Base-by-base conservation (phyloP, 208 protist genomes). In the Angomonas ambiguus region DNA sequence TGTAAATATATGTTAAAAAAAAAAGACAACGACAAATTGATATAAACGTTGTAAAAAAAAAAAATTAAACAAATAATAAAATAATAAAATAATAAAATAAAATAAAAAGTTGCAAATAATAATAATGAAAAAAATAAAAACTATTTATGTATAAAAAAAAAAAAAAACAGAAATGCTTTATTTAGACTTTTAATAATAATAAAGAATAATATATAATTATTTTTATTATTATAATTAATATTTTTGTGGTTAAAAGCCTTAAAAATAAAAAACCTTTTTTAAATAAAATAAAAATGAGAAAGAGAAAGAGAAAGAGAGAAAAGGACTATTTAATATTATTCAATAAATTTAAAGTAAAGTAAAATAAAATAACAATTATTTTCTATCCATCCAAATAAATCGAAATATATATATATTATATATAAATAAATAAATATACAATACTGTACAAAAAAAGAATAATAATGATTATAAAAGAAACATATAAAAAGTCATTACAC, bases 261-360 rank as follows among this genome's bases (percentile, higher is more conserved):
- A n/a, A n/a, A n/a, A n/a, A n/a, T n/a, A n/a, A n/a, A n/a, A n/a
- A n/a, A n/a, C n/a, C n/a, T n/a, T n/a, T n/a, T n/a, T n/a, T n/a
- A n/a, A n/a, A n/a, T 65, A 33, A 20, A 71, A 18, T 53, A 28
- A 76, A 53, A 67, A n/a, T 35, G 31, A 69, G 24, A 55, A 64
- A 63, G 27, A 65, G 18, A 18, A 58, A 62, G 4, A 42, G 45
- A 60, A 10, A 53, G 61, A 53, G n/a, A 53, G 1, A 59, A 38
- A n/a, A 57, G 30, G 16, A 45, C 8, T 45, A 45, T n/a, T n/a
- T 45, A 62, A 63, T 32, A 35, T 28, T 34, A 63, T n/a, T n/a
- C n/a, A n/a, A n/a, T n/a, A n/a, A n/a, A n/a, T n/a, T n/a, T n/a
- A n/a, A n/a, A n/a, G n/a, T 65, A n/a, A 51, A 61, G 34, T 27